phyloP scores from a whole-genome alignment of 192 early-diverging fungal species.

The Phlyctochytrium bullatum region DNA sequence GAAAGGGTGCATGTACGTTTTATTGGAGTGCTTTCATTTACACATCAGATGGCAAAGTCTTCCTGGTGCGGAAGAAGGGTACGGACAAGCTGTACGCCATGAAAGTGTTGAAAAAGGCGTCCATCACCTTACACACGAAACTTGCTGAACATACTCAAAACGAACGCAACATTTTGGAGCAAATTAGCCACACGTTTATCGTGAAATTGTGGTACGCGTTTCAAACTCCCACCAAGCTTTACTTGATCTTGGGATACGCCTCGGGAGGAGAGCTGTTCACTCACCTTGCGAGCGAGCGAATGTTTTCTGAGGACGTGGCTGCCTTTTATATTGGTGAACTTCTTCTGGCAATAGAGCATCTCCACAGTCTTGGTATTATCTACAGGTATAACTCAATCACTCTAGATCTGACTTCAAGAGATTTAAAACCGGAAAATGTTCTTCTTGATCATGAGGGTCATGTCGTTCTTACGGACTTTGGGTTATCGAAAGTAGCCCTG shows the following conservation, averaged over 20 bases:
- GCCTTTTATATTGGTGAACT: conserved; percentile 88
- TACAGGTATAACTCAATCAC: conserved; percentile 56
- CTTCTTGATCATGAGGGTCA: conserved; percentile 72
- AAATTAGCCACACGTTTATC: conserved; percentile 86
- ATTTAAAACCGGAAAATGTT: conserved; percentile 58
- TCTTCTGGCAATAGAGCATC: conserved; percentile 78
- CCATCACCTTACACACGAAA: conserved; percentile 77
- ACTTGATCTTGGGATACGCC: conserved; percentile 83
- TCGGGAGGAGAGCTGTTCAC: conserved; percentile 90
- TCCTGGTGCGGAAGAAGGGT: conserved; percentile 71
- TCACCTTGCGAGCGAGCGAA: conserved; percentile 60
- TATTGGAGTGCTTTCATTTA: not conserved
- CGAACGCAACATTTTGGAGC: conserved; percentile 83
- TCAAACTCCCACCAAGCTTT: conserved; percentile 82
- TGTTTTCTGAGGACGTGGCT: conserved; percentile 74
- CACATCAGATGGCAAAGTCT: conserved; percentile 35
- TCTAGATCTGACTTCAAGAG: conserved; percentile 29
- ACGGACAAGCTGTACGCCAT: conserved; percentile 66
- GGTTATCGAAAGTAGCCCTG: conserved; percentile 76
- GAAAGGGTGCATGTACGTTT: conserved; percentile 74
- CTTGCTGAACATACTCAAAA: conserved; percentile 78
- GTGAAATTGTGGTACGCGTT: conserved; percentile 92
- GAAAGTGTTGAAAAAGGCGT: conserved; percentile 91
- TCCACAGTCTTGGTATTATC: conserved; percentile 87
- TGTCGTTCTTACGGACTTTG: conserved; percentile 90